These are phyloP conservation scores for Chlorella sp. DNA, from an alignment of 139 green algal genomes.

Conservation along the genomic window DNA sequence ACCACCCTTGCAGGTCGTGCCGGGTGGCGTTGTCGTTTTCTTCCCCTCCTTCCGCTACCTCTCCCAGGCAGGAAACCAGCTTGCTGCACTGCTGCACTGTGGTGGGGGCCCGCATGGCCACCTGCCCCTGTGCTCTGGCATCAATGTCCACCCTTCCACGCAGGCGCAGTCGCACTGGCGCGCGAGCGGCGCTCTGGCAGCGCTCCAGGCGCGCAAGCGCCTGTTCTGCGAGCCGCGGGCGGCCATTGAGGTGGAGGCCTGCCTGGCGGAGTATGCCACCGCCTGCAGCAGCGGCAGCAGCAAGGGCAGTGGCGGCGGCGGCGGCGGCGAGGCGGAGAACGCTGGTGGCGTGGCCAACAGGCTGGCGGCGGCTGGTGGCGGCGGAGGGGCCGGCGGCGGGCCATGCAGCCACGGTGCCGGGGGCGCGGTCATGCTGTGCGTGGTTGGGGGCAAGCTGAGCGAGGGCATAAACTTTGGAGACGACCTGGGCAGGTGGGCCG, in stretches of 20 bases:
- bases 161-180: too few relatives aligned
- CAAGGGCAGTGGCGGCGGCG: not conserved
- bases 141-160: too few relatives aligned
- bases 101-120: too few relatives aligned
- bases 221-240: constrained; percentile 72
- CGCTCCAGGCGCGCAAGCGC: constrained; percentile 60
- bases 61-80: too few relatives aligned
- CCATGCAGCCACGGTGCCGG: not conserved
- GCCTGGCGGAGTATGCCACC: constrained; percentile 63
- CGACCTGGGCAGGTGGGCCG: constrained; percentile 77
- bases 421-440: constrained; percentile 89
- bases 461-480: constrained; percentile 99
- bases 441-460: constrained; percentile 94
- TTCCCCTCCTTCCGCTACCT: constrained; percentile 88
- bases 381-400: not conserved
- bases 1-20: constrained; percentile 18
- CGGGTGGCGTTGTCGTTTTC: constrained; percentile 87
- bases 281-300: not conserved
- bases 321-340: not conserved
- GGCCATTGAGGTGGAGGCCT: constrained; percentile 64
- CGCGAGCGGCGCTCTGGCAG: constrained; percentile 50
- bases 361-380: not conserved
- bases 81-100: too few relatives aligned
- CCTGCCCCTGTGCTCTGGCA: too few relatives aligned
- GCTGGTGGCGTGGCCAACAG: not conserved